Evolutionary conservation across 1,284 basidiomycete species (phyloP).

Genomic region (Hymenochaete sp.): DNA sequence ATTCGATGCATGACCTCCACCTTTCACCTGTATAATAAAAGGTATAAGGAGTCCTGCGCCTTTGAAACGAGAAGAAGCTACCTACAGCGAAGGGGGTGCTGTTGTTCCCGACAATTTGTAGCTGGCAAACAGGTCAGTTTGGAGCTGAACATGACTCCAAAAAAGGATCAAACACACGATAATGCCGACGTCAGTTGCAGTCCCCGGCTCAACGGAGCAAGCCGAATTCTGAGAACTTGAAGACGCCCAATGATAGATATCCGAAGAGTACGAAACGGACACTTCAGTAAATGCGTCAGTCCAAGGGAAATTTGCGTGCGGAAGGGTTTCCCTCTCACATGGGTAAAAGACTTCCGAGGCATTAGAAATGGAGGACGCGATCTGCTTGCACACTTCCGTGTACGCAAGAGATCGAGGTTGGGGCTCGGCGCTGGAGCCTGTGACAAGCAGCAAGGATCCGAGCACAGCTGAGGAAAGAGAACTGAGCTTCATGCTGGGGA

Average conservation of each 20-base stretch:
- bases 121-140: slow-evolving; percentile 1
- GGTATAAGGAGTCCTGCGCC: slow-evolving; percentile 2
- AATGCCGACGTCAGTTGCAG: slow-evolving; percentile 35
- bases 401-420: not conserved
- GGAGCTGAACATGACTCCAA: not conserved
- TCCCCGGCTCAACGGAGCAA: slow-evolving; percentile 46
- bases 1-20: slow-evolving; percentile 44
- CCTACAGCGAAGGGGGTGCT: slow-evolving; percentile 36
- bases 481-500: too few relatives aligned
- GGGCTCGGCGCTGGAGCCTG: not conserved
- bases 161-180: slow-evolving; percentile 27
- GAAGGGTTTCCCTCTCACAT: slow-evolving; percentile 18
- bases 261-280: slow-evolving; percentile 29
- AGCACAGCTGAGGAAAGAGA: not conserved
- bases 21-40: slow-evolving; percentile 36
- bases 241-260: slow-evolving; percentile 37
- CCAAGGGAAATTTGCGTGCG: not conserved
- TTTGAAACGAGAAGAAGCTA: slow-evolving; percentile 1
- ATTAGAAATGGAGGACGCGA: slow-evolving; percentile 23
- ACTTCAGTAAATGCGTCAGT: slow-evolving; percentile 17
- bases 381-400: slow-evolving; percentile 9
- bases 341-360: slow-evolving; percentile 30
- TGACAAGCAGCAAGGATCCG: not conserved
- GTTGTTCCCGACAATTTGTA: slow-evolving; percentile 25
- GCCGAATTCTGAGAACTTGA: slow-evolving; percentile 35